These are phyloP conservation scores for Brassica incana DNA, from an alignment of 345 rosid genomes.

Conservation along the genomic window DNA sequence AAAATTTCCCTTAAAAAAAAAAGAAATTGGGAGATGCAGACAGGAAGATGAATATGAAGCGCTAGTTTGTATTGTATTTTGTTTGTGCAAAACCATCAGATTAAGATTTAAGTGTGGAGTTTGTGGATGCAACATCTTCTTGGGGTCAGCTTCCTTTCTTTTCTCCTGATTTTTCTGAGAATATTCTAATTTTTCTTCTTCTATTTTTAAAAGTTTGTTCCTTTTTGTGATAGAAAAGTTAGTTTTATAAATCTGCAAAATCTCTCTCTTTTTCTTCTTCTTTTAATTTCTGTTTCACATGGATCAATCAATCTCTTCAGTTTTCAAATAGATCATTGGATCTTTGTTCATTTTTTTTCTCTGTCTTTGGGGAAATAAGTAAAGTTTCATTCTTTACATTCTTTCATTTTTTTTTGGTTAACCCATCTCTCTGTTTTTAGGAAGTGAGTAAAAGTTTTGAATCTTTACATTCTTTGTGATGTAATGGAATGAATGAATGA, in stretches of 20 bases:
- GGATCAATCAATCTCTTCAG: constrained; percentile 11
- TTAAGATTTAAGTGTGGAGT: neutral
- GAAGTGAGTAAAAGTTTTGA: constrained; percentile 34
- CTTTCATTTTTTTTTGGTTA: neutral
- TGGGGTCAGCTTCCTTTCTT: constrained; percentile 34
- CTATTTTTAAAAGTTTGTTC: neutral
- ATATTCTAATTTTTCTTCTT: neutral
- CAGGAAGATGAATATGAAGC: constrained; percentile 32
- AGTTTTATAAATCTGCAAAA: neutral
- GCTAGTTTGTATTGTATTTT: neutral
- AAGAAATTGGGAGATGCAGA: constrained; percentile 17
- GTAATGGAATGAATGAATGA: neutral
- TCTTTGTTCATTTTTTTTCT: neutral
- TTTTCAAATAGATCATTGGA: constrained; percentile 6
- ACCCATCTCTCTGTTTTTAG: constrained; percentile 26
- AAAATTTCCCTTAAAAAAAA: neutral
- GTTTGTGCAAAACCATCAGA: constrained; percentile 5
- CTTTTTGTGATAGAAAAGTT: neutral
- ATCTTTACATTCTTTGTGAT: constrained; percentile 19
- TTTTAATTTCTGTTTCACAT: neutral
- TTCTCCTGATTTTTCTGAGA: constrained; percentile 30
- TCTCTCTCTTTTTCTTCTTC: neutral
- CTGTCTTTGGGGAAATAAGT: constrained; percentile 30
- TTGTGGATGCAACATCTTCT: neutral
- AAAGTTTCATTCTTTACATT: constrained; percentile 37